phyloP scores from a whole-genome alignment of 2,329 filamentous ascomycete species.

The Meredithiella fracta region DNA sequence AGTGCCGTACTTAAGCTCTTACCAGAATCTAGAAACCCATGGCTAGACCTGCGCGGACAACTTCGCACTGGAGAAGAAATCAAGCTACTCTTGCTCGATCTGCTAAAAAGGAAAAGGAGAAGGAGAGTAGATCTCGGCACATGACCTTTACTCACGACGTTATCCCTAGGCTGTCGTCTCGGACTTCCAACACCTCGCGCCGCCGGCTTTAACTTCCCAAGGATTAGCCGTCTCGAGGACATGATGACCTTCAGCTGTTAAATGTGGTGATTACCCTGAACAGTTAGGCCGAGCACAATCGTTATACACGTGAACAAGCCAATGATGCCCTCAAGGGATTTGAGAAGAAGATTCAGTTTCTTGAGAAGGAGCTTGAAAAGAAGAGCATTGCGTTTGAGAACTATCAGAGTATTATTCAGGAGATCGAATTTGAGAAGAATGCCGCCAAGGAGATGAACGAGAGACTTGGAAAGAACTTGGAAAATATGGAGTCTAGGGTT shows the following conservation, averaged over 20 bases:
- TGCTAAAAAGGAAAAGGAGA: slow-evolving; percentile 1
- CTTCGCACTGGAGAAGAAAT: not conserved
- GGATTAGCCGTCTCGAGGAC: slow-evolving; percentile 8
- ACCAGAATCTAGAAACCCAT: not conserved
- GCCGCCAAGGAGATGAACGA: not conserved
- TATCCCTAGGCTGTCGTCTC: slow-evolving; percentile 10
- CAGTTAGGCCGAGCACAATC: slow-evolving; percentile 11
- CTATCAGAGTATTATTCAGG: slow-evolving; percentile 5
- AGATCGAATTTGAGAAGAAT: slow-evolving; percentile 6
- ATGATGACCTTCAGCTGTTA: slow-evolving; percentile 11
- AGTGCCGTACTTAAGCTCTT: not conserved
- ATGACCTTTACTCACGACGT: not conserved
- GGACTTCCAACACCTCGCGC: slow-evolving; percentile 13
- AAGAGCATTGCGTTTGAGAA: not conserved
- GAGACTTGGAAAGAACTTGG: not conserved
- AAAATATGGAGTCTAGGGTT: not conserved
- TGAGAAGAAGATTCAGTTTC: slow-evolving; percentile 8
- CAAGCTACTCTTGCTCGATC: not conserved
- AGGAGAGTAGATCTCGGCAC: not conserved
- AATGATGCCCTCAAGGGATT: slow-evolving; percentile 6
- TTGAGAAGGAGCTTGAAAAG: slow-evolving; percentile 7
- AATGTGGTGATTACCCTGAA: slow-evolving; percentile 13
- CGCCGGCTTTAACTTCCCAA: slow-evolving; percentile 7
- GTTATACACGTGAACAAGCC: slow-evolving; percentile 6
- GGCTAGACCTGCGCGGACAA: not conserved